Conservation (phyloP, 176 grass and related monocot species). For the Puya raimondii region DNA sequence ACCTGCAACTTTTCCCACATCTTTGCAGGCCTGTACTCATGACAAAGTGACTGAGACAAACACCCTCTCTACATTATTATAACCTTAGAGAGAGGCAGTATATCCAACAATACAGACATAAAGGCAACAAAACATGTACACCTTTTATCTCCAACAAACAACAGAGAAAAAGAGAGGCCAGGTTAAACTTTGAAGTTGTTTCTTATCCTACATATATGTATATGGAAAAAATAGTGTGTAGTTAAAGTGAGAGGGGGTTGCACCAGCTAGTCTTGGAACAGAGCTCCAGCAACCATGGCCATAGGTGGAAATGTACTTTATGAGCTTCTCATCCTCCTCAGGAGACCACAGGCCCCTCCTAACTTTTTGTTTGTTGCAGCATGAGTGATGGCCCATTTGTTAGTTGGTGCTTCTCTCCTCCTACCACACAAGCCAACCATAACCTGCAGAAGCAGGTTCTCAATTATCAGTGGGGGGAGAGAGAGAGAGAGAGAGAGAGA, state of each 20-base stretch:
- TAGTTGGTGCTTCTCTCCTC: background rate
- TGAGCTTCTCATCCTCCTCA: slow-evolving; percentile 95
- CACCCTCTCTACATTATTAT: too few relatives aligned
- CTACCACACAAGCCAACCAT: background rate
- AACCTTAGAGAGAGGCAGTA: too few relatives aligned
- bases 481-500: background rate
- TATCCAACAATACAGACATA: too few relatives aligned
- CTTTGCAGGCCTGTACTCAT: slow-evolving; percentile 51
- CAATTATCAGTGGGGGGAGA: background rate
- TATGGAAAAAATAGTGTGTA: background rate
- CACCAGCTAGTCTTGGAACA: slow-evolving; percentile 73
- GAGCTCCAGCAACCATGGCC: slow-evolving; percentile 99
- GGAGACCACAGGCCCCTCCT: slow-evolving; percentile 96
- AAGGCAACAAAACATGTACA: background rate
- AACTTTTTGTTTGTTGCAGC: slow-evolving; percentile 99
- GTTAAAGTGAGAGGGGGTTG: background rate
- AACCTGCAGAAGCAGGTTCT: background rate
- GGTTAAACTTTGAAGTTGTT: background rate
- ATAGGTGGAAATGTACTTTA: slow-evolving; percentile 71
- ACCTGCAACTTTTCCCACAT: slow-evolving; percentile 98
- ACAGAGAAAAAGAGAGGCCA: background rate
- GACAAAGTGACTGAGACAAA: too few relatives aligned
- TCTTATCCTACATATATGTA: background rate
- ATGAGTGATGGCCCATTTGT: slow-evolving; percentile 88
- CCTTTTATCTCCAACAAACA: background rate